Evolutionary conservation across 73 alveolate genomes (phyloP), one percentile per base, ranked within the genome.

Genomic region (Blepharisma japonicum): DNA sequence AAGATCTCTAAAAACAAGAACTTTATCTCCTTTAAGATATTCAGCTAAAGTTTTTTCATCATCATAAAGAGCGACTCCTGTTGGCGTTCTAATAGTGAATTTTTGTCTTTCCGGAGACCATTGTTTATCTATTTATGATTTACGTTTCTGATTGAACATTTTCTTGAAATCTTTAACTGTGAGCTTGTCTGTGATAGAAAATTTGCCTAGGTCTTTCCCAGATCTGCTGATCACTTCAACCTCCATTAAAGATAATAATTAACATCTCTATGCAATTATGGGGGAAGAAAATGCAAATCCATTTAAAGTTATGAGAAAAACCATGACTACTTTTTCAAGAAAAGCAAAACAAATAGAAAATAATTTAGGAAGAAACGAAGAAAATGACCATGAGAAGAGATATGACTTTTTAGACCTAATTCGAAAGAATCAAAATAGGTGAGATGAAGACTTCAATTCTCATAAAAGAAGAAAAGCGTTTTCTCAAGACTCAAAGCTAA

Each of bases 1-100:
- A 21, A 94, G 85, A 68, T 94, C 98, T 81, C 90, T 94, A 66
- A 86, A 83, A 70, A 20, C 25, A 56, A 89, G 55, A 25, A 71
- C 71, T 21, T 55, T 79, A 6, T 72, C 82, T 46, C 53, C 74
- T 5, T 54, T 7, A 27, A 79, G 38, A 49, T 39, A 80, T 14
- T 46, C 45, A 11, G 4, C 45, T 9, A 25, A 20, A 42, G 27
- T 20, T 14, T 8, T 14, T 20, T 14, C 11, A 1, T 46, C 80
- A 1, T 70, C 72, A 38, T 70, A 7, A 68, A 70, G n/a, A 11
- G 72, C 80, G 0, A 79, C 71, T 18, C 80, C 80, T 11, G 71
- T 25, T n/a, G 71, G 21, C 2, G 25, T 42, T 70, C 5, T 46
- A 11, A 70, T 20, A n/a, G 55, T n/a, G 74, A 70, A 70, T n/a